Evolutionary conservation across 306 rosid genomes (phyloP), one percentile per base, ranked within the genome.

Genomic region (Oxytropis ochrocephala): DNA sequence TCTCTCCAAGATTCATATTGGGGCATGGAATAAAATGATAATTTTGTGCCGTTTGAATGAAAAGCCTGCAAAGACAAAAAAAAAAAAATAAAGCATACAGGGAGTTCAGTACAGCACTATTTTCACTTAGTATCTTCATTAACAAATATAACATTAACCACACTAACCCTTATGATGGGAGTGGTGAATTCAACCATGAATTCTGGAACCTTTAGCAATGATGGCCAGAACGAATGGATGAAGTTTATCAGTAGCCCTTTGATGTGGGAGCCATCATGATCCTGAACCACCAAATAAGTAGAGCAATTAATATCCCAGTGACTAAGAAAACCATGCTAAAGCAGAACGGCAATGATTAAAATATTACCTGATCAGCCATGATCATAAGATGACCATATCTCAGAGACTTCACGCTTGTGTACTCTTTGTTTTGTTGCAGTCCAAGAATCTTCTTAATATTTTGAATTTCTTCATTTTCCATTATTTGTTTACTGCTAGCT

Each of bases 291-390:
- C 57, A 21, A 52, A 14, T 11, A 63, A 24, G 33, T 58, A 18
- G 11, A 76, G 48, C 41, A 11, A n/a, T 69, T 19, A 33, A 1
- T n/a, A 38, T 24, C 64, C 2, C 3, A 1, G 11, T 21, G 17
- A 52, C 8, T 18, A 64, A 21, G 7, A 10, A 56, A 14, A 53
- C 17, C 0, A 5, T n/a, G n/a, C n/a, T n/a, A n/a, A n/a, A n/a
- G n/a, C n/a, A n/a, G n/a, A n/a, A n/a, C n/a, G n/a, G n/a, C n/a
- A n/a, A n/a, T n/a, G n/a, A n/a, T n/a, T n/a, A n/a, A n/a, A n/a
- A n/a, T n/a, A 16, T 74, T 41, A 90, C 98, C 97, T 93, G 98
- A 88, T 93, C 98, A n/a, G 98, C 88, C 98, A 93, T 93, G 21
- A 93, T 93, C 98, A 93, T 93, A 76, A 93, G 74, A 72, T 91